Evolutionary conservation across 441 rosid genomes (phyloP).

Genomic region (Macaranga tanarius): DNA sequence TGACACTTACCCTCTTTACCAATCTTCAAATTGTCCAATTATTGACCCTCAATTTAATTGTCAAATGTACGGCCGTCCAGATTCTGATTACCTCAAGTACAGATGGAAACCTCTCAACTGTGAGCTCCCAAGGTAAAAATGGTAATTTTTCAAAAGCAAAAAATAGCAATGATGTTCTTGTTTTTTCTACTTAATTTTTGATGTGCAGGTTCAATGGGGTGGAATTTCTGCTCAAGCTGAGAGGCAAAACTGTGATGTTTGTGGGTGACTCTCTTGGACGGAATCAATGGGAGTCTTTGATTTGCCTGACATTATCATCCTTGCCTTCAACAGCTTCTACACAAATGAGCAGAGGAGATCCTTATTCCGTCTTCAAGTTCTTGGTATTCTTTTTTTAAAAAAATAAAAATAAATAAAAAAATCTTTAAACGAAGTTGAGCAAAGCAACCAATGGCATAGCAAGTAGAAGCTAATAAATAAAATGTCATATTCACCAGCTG

Average conservation of each 20-base stretch:
- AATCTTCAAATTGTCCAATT: conserved; percentile 55
- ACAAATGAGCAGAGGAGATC: conserved; percentile 57
- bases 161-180: background rate
- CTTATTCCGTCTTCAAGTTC: conserved; percentile 73
- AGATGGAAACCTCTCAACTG: conserved; percentile 89
- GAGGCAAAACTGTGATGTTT: conserved; percentile 69
- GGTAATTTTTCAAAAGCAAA: no score
- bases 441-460: background rate
- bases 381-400: conserved; percentile 35
- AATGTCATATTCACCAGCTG: background rate
- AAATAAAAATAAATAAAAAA: background rate
- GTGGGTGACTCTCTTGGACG: conserved; percentile 88
- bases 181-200: background rate
- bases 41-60: conserved; percentile 80
- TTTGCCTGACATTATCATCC: conserved; percentile 61
- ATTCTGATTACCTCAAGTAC: conserved; percentile 77
- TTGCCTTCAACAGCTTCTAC: conserved; percentile 49
- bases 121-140: conserved; percentile 69
- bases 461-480: background rate
- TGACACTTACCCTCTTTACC: conserved; percentile 69
- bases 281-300: conserved; percentile 90
- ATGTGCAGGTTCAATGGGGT: conserved; percentile 60
- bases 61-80: conserved; percentile 79
- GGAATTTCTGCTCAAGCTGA: conserved; percentile 64
- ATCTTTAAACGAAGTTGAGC: no score